Evolutionary conservation across 139 green algal genomes (phyloP).

Genomic region (Spirogloea muscicola): DNA sequence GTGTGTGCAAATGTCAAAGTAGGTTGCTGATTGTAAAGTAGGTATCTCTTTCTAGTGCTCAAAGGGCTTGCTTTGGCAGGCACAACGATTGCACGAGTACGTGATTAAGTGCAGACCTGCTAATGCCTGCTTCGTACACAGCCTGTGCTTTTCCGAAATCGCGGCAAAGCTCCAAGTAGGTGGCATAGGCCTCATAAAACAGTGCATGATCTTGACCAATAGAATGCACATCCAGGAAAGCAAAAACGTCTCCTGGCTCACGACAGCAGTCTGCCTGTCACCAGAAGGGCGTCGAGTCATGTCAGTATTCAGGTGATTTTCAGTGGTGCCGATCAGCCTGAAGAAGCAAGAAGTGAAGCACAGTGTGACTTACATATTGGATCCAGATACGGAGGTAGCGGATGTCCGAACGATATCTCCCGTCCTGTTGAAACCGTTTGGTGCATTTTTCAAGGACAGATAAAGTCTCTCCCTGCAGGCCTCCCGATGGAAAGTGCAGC

Average conservation of each 20-base stretch:
- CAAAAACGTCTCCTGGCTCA: slow-evolving; percentile 83
- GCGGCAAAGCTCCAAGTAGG: slow-evolving; percentile 72
- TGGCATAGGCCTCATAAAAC: slow-evolving; percentile 82
- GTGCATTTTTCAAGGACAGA: slow-evolving; percentile 82
- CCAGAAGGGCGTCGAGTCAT: too few relatives aligned
- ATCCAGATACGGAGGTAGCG: slow-evolving; percentile 91
- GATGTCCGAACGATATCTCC: slow-evolving; percentile 71
- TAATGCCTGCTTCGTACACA: slow-evolving; percentile 72
- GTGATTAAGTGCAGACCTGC: too few relatives aligned
- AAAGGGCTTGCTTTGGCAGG: too few relatives aligned
- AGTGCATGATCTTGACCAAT: slow-evolving; percentile 77
- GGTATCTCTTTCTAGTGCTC: too few relatives aligned
- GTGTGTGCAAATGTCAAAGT: too few relatives aligned
- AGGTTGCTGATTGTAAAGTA: too few relatives aligned
- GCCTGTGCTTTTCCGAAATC: slow-evolving; percentile 66
- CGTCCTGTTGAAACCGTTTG: slow-evolving; percentile 52
- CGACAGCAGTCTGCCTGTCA: slow-evolving; percentile 73
- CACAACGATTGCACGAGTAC: too few relatives aligned
- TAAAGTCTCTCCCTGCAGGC: slow-evolving; percentile 72
- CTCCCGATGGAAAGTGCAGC: slow-evolving; percentile 60
- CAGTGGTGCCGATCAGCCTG: too few relatives aligned
- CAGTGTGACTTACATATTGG: slow-evolving; percentile 71
- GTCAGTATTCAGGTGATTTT: too few relatives aligned
- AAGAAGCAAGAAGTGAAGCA: background rate
- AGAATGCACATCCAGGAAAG: slow-evolving; percentile 68